Evolutionary conservation across 306 rosid genomes (phyloP).

Genomic region (Styphnolobium japonicum): DNA sequence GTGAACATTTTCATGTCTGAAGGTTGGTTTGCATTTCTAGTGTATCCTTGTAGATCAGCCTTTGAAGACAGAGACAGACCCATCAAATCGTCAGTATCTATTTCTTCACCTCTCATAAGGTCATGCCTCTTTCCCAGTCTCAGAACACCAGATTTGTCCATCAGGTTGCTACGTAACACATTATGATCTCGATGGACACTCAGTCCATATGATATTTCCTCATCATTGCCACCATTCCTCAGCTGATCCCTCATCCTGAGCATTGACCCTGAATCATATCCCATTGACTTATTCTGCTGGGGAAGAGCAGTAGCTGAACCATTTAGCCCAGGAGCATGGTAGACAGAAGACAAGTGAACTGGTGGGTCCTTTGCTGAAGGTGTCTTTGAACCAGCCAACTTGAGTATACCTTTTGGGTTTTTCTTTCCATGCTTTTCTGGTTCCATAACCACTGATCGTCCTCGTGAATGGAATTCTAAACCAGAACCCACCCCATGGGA

Average conservation of each 20-base stretch:
- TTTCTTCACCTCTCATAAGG: constrained; percentile 51
- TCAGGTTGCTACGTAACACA: constrained; percentile 31
- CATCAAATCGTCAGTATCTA: constrained; percentile 47
- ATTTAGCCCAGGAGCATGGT: constrained; percentile 53
- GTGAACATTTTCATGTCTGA: constrained; percentile 48
- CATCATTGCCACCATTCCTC: constrained; percentile 48
- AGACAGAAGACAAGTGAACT: constrained; percentile 40
- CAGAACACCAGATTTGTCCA: constrained; percentile 52
- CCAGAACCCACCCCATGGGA: constrained; percentile 49
- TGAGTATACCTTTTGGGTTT: constrained; percentile 75
- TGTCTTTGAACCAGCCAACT: constrained; percentile 63
- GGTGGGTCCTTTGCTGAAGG: constrained; percentile 46
- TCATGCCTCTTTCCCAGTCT: constrained; percentile 67
- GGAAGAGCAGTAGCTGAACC: constrained; percentile 55
- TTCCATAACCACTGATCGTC: constrained; percentile 37
- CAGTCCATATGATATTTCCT: constrained; percentile 54
- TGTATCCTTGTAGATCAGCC: constrained; percentile 48
- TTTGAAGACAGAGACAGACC: constrained; percentile 61
- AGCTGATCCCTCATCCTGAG: constrained; percentile 57
- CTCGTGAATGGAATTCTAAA: constrained; percentile 45
- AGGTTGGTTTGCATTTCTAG: constrained; percentile 47
- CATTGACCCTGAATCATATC: constrained; percentile 51
- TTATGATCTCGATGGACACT: constrained; percentile 49
- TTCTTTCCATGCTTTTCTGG: constrained; percentile 57
- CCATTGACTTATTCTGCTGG: constrained; percentile 46